A percentile compares a stretch with the other conserved stretches of the same genome.
phyloP scores from a whole-genome alignment of 805 yeast species.

The Suhomyces xylopsoci region DNA sequence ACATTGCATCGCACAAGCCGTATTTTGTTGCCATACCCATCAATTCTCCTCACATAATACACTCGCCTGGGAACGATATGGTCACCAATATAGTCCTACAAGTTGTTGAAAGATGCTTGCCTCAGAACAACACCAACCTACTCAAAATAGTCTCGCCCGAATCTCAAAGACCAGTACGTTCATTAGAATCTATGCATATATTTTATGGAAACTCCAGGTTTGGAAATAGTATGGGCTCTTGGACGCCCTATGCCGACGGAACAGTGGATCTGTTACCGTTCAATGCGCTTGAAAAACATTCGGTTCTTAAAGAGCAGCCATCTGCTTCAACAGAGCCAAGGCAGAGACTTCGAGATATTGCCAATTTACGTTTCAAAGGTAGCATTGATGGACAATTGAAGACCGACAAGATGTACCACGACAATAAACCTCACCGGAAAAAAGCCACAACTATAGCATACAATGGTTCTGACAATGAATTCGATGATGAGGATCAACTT shows the following conservation, averaged over 20 bases:
- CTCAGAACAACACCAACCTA: slow-evolving; percentile 43
- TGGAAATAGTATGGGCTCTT: slow-evolving; percentile 61
- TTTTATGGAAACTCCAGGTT: slow-evolving; percentile 62
- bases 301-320: slow-evolving; percentile 20
- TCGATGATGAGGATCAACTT: slow-evolving; percentile 14
- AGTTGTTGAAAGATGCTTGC: slow-evolving; percentile 53
- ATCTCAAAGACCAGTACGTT: slow-evolving; percentile 35
- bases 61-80: slow-evolving; percentile 43
- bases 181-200: slow-evolving; percentile 55
- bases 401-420: slow-evolving; percentile 40
- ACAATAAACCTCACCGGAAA: slow-evolving; percentile 18
- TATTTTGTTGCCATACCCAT: slow-evolving; percentile 64
- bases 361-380: slow-evolving; percentile 65
- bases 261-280: slow-evolving; percentile 65
- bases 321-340: background rate
- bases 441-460: slow-evolving; percentile 6
- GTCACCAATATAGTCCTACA: slow-evolving; percentile 57
- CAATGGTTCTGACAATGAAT: slow-evolving; percentile 14
- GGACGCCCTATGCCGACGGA: slow-evolving; percentile 73
- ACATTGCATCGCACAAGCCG: slow-evolving; percentile 54
- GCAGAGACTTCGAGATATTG: slow-evolving; percentile 35
- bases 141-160: slow-evolving; percentile 35
- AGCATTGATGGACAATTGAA: slow-evolving; percentile 31
- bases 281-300: slow-evolving; percentile 42
- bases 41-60: slow-evolving; percentile 65